Evolutionary conservation across 2,329 filamentous ascomycete species (phyloP).

Genomic region (Colletotrichum sp.): DNA sequence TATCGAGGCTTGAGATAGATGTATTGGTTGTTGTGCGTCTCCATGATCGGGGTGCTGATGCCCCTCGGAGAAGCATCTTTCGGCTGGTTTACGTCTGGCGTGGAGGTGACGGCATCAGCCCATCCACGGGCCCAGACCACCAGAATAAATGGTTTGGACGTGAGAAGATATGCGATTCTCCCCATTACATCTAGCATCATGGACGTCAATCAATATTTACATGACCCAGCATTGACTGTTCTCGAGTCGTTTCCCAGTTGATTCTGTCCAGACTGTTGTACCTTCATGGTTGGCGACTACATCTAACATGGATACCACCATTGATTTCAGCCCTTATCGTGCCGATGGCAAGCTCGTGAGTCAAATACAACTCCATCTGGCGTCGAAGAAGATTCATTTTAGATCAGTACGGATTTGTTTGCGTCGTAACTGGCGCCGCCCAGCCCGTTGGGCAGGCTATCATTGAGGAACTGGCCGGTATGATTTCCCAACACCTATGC

Average conservation of each 20-base stretch:
- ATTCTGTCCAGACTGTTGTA: not conserved
- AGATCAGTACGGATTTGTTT: constrained; percentile 66
- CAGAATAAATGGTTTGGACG: not conserved
- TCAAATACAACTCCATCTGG: constrained; percentile 3
- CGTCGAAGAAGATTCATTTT: not conserved
- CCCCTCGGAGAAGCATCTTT: constrained; percentile 23
- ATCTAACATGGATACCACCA: constrained; percentile 34
- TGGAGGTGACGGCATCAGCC: constrained; percentile 17
- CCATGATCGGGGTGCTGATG: not conserved
- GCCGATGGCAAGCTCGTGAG: constrained; percentile 61
- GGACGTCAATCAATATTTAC: not conserved
- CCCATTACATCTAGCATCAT: not conserved
- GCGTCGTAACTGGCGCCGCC: constrained; percentile 66
- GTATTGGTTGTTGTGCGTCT: not conserved
- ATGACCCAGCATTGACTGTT: not conserved
- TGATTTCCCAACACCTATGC: not conserved
- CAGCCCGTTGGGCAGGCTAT: constrained; percentile 67
- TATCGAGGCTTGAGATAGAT: not conserved
- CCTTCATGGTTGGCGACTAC: not conserved
- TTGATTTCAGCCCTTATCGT: constrained; percentile 63
- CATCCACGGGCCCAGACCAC: not conserved
- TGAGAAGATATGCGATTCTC: not conserved
- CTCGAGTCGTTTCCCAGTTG: not conserved
- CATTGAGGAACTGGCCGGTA: constrained; percentile 62
- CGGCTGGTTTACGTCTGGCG: not conserved